Evolutionary conservation across 2,329 filamentous ascomycete genomes (phyloP), one percentile per base, ranked within the genome.

Genomic region (Colletotrichum sp.): DNA sequence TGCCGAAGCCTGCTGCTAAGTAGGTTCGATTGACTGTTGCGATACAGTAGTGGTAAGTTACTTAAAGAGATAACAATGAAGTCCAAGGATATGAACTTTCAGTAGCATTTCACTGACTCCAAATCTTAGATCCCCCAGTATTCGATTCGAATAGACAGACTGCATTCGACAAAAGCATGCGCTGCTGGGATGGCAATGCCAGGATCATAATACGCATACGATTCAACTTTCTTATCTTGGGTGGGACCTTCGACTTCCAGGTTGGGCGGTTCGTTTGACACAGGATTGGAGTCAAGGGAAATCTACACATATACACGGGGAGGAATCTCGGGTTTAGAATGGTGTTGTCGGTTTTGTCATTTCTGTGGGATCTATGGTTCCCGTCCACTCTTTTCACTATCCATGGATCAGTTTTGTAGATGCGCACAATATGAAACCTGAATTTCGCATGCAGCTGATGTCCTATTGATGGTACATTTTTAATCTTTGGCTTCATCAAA

Each of bases 1-100:
- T 66, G 7, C 38, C 63, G 10, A 66, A 66, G 63, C 63, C 38
- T 30, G 26, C 63, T 16, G 21, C 36, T 32, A 64, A 43, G 9
- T 18, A 16, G 13, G 8, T 18, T 21, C 2, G n/a, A 9, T 21
- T 8, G 18, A 36, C 4, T 36, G 2, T 32, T 63, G 43, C 43
- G 6, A 52, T 52, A 52, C 12, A 8, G 1, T 7, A 13, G 43
- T 13, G 43, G 43, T 52, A 24, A 52, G 43, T 21, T 6, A 52
- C n/a, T 13, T 1, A 4, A 21, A 1, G 43, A 52, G 43, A 52
- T 8, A 21, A 13, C 1, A 24, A 8, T n/a, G 6, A 4, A 24
- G n/a, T 52, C n/a, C 10, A 52, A 21, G 10, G n/a, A 8, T 13
- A 21, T 13, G n/a, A 52, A 21, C n/a, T 21, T 21, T 48, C 32